These are phyloP conservation scores for Arabidopsis lyrata DNA, from an alignment of 441 rosid species.

Conservation along the genomic window DNA sequence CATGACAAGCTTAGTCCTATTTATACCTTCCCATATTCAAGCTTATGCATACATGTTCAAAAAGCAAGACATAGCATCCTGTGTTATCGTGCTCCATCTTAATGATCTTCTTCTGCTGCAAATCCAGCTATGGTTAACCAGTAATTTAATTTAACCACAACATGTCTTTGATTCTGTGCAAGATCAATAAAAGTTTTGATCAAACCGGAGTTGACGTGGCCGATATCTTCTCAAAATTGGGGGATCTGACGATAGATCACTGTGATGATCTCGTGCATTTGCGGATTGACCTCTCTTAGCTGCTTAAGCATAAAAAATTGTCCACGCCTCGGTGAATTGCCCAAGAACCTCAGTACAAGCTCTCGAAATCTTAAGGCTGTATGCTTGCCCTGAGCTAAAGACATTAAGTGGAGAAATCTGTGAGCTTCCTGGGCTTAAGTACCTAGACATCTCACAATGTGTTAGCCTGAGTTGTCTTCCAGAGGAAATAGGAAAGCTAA, in stretches of 20 bases:
- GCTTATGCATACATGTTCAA: too few relatives aligned
- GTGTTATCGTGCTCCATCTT: too few relatives aligned
- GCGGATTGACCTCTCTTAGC: slow-evolving; percentile 54
- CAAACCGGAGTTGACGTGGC: slow-evolving; percentile 59
- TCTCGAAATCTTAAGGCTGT: slow-evolving; percentile 65
- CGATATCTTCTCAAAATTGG: slow-evolving; percentile 62
- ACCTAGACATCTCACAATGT: slow-evolving; percentile 82
- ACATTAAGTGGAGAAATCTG: slow-evolving; percentile 61
- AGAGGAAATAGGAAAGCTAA: slow-evolving; percentile 57
- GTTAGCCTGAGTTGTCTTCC: slow-evolving; percentile 68
- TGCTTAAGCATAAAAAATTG: slow-evolving; percentile 82
- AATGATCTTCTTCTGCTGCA: too few relatives aligned
- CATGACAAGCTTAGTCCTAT: too few relatives aligned
- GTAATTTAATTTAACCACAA: too few relatives aligned
- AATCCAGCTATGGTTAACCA: too few relatives aligned
- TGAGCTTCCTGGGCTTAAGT: slow-evolving; percentile 61
- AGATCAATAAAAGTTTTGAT: slow-evolving; percentile 65
- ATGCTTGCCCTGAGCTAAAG: slow-evolving; percentile 73
- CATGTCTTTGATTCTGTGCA: slow-evolving; percentile 77
- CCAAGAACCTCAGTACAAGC: slow-evolving; percentile 54
- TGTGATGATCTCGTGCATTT: slow-evolving; percentile 76
- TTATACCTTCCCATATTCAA: too few relatives aligned
- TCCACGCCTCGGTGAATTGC: slow-evolving; percentile 68
- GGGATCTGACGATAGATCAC: slow-evolving; percentile 76
- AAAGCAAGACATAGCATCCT: too few relatives aligned